Percentiles rank a stretch among this genome's conserved stretches.
Conservation (phyloP, 352 stramenopile genomes). For the Thraustochytrium striatum region DNA sequence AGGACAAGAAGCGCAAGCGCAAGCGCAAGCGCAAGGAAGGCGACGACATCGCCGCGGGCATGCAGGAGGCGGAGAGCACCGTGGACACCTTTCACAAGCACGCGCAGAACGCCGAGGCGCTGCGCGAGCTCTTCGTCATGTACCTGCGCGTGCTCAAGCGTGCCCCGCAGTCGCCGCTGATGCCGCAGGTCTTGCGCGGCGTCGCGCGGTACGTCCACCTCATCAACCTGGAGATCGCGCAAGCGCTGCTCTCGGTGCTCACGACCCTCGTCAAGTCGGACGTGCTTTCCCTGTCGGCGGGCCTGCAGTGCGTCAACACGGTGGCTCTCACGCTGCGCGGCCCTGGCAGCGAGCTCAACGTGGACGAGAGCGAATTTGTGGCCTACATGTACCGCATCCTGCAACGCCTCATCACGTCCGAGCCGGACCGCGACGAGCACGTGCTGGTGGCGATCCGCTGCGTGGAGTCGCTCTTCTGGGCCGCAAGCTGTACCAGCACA, state of each 20-base stretch:
- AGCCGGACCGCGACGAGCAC: slow-evolving; percentile 1
- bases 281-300: background rate
- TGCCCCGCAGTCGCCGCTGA: background rate
- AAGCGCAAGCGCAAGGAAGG: background rate
- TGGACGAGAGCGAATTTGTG: slow-evolving; percentile 24
- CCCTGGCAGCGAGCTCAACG: background rate
- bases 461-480: slow-evolving; percentile 30
- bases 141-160: slow-evolving; percentile 36
- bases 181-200: background rate
- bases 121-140: slow-evolving; percentile 45
- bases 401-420: background rate
- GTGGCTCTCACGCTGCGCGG: slow-evolving; percentile 38
- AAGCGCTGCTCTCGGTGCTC: background rate
- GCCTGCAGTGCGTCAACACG: slow-evolving; percentile 24
- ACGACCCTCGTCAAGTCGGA: slow-evolving; percentile 9
- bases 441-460: background rate
- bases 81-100: background rate
- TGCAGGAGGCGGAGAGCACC: slow-evolving; percentile 10
- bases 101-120: slow-evolving; percentile 34
- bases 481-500: slow-evolving; percentile 42
- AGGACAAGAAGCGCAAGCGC: slow-evolving; percentile 15
- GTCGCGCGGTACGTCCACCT: slow-evolving; percentile 7
- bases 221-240: slow-evolving; percentile 42
- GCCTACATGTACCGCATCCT: slow-evolving; percentile 9
- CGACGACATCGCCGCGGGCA: slow-evolving; percentile 22